Evolutionary conservation across 306 rosid genomes (phyloP), one percentile per base, ranked within the genome.

Genomic region (Casuarina equisetifolia): DNA sequence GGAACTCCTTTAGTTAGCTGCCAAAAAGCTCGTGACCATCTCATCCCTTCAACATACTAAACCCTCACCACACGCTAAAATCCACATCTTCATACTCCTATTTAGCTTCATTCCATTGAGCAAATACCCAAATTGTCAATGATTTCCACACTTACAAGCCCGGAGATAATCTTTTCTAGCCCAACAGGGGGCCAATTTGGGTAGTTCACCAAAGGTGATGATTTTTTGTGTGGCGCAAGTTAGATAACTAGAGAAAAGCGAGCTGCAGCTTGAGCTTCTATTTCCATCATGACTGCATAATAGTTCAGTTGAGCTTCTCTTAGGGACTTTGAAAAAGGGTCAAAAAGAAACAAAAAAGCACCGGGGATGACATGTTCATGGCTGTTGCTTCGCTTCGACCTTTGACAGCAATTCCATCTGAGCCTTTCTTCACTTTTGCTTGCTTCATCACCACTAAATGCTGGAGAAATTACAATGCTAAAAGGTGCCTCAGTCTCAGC

Each of bases 21-120:
- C 92, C 91, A 84, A 83, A 70, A 52, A 83, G 80, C 87, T 82
- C 78, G 84, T 83, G 76, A 64, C 84, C 25, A 85, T 87, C 93
- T 90, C 91, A 90, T 91, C 92, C 89, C 75, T 64, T 75, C 81
- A 78, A 36, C 64, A 74, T 67, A 84, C 76, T 36, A 74, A 81
- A 73, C 87, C 83, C 85, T 78, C 85, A 83, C 97, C 89, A 85
- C 93, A 88, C 88, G 78, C 75, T 83, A 63, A 46, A 53, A 86
- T 74, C 62, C 69, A 75, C 79, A 75, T 79, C 86, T 54, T 48
- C 68, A 63, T 58, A 2, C 77, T 67, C 67, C 25, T 9, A 43
- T 67, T 59, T 82, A 53, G 70, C 94, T 86, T 69, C 77, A 55
- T 64, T 73, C 16, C 68, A n/a, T 61, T 74, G 64, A 55, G 54